Conservation (phyloP, 441 rosid species). For the Populus tomentosa region DNA sequence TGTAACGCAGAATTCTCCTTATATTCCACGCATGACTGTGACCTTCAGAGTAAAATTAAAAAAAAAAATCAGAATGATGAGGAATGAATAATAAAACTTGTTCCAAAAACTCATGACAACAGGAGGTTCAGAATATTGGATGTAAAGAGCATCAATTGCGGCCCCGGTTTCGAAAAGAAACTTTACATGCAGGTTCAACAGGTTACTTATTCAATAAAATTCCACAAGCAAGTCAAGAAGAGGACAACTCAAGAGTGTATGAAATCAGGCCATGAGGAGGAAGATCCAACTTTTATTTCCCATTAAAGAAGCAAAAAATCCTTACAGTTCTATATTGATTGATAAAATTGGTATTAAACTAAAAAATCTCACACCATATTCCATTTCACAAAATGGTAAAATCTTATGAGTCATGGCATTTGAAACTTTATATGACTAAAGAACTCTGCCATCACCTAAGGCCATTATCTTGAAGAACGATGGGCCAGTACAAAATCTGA, state of each 20-base stretch:
- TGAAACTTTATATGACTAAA: not conserved
- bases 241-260: not conserved
- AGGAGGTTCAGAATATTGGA: not conserved
- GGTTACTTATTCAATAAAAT: not conserved
- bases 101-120: constrained; percentile 16
- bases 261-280: not conserved
- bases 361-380: not conserved
- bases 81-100: not conserved
- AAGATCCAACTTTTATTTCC: not conserved
- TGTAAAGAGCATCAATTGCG: not conserved
- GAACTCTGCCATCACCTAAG: constrained; percentile 42
- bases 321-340: not conserved
- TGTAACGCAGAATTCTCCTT: constrained; percentile 71
- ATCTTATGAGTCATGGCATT: not conserved
- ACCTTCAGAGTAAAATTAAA: constrained; percentile 43
- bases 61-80: constrained; percentile 3
- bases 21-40: constrained; percentile 58
- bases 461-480: constrained; percentile 55
- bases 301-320: not conserved
- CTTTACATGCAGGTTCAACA: constrained; percentile 1
- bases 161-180: not conserved
- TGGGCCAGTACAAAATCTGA: constrained; percentile 85
- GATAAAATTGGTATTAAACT: not conserved
- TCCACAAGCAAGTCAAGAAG: constrained; percentile 2
- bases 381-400: constrained; percentile 1